Conservation (phyloP, 495 filamentous ascomycete species). For the Neurospora sp. region DNA sequence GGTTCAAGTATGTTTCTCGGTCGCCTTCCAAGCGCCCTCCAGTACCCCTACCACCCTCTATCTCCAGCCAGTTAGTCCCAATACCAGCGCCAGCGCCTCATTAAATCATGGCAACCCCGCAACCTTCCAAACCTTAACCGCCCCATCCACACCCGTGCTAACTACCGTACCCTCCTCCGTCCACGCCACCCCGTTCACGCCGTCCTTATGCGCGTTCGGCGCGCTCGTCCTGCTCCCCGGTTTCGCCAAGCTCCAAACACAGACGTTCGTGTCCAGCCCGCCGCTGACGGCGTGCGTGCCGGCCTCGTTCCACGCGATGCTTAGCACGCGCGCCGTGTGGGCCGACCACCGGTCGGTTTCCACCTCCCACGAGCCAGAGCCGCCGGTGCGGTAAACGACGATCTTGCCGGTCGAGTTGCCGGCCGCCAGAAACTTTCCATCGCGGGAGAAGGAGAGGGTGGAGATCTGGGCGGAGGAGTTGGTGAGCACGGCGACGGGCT, state of each 20-base stretch:
- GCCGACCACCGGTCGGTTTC: constrained; percentile 78
- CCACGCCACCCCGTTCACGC: constrained; percentile 84
- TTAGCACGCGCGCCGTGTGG: constrained; percentile 78
- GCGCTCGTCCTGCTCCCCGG: constrained; percentile 73
- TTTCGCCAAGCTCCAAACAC: constrained; percentile 79
- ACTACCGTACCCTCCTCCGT: constrained; percentile 59
- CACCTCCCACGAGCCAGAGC: constrained; percentile 38
- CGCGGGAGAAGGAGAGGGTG: constrained; percentile 65
- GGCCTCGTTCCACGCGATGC: constrained; percentile 68
- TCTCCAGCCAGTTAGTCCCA: not conserved
- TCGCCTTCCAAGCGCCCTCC: not conserved
- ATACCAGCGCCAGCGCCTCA: not conserved
- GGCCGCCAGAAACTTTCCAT: constrained; percentile 62
- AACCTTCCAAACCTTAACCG: constrained; percentile 82
- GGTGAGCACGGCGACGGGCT: constrained; percentile 32
- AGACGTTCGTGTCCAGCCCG: constrained; percentile 78
- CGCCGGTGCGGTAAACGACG: constrained; percentile 51
- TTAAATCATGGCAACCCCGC: constrained; percentile 43
- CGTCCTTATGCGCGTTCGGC: constrained; percentile 85
- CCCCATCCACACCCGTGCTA: constrained; percentile 76
- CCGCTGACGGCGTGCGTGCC: constrained; percentile 76
- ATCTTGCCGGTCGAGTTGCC: constrained; percentile 84
- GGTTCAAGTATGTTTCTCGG: not conserved
- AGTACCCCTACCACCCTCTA: not conserved
- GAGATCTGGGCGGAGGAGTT: constrained; percentile 49